Conservation (phyloP, 2,329 filamentous ascomycete species). For the Epichloe glyceriae region DNA sequence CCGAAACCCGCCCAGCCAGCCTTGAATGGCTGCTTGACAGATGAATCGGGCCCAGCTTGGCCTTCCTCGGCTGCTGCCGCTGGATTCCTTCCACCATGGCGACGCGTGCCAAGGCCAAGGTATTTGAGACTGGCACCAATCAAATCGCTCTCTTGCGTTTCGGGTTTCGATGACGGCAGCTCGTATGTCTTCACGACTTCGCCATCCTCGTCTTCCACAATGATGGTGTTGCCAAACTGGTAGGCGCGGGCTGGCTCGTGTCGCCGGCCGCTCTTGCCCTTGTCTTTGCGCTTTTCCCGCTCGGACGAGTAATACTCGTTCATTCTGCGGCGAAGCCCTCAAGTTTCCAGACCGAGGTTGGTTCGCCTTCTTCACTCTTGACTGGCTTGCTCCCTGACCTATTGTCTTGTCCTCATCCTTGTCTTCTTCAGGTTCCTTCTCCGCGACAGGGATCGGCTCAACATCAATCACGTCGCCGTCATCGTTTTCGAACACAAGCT, state of each 20-base stretch:
- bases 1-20: conserved; percentile 39
- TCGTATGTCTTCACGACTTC: conserved; percentile 80
- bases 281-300: conserved; percentile 47
- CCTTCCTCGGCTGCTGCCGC: conserved; percentile 17
- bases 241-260: conserved; percentile 70
- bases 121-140: conserved; percentile 37
- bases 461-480: conserved; percentile 76
- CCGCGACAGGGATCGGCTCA: conserved; percentile 20
- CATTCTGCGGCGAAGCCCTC: conserved; percentile 35
- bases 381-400: background rate
- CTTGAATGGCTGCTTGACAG: conserved; percentile 27
- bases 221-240: conserved; percentile 76
- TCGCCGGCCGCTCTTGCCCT: conserved; percentile 45
- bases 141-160: conserved; percentile 25
- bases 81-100: conserved; percentile 25
- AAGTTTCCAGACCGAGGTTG: conserved; percentile 18
- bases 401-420: conserved; percentile 1
- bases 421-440: background rate
- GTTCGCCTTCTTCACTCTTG: conserved; percentile 3
- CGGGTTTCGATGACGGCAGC: conserved; percentile 43
- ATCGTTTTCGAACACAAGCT: conserved; percentile 71
- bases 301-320: conserved; percentile 45
- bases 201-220: conserved; percentile 76
- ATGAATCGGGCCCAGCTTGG: conserved; percentile 18
- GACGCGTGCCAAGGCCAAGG: conserved; percentile 37